phyloP scores from a whole-genome alignment of 768 basidiomycete genomes.

The Suillus decipiens region DNA sequence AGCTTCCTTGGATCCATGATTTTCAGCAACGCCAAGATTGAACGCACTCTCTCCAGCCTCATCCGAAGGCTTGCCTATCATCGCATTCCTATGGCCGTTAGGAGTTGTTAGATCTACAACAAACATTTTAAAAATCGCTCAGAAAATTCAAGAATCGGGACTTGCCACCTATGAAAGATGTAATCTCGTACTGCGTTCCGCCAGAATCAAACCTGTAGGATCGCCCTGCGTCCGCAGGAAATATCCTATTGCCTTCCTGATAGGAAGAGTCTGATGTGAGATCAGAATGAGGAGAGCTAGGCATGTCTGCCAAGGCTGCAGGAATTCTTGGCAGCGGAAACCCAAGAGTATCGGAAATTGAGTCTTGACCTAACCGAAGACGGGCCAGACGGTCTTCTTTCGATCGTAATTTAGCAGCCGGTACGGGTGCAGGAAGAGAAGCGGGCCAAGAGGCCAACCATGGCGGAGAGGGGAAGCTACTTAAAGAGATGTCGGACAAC shows the following conservation, averaged over 20 bases:
- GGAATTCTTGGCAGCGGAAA: conserved; percentile 26
- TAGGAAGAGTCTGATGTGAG: conserved; percentile 22
- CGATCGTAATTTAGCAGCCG: conserved; percentile 20
- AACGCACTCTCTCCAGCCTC: conserved; percentile 11
- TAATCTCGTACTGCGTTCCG: conserved; percentile 67
- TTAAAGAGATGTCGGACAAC: conserved; percentile 62
- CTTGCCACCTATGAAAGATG: conserved; percentile 67
- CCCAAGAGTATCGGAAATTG: not conserved
- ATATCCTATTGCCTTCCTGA: conserved; percentile 15
- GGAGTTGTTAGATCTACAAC: conserved; percentile 38
- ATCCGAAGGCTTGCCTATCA: conserved; percentile 11
- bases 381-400: conserved; percentile 25
- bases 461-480: conserved; percentile 70
- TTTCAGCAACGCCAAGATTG: conserved; percentile 3
- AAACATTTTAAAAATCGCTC: conserved; percentile 6
- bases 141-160: conserved; percentile 9
- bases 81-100: conserved; percentile 15
- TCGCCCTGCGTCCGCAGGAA: conserved; percentile 19
- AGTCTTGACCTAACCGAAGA: conserved; percentile 1
- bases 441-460: conserved; percentile 22
- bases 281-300: conserved; percentile 17
- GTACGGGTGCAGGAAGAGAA: conserved; percentile 19
- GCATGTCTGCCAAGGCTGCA: conserved; percentile 24
- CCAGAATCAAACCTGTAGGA: conserved; percentile 39
- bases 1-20: not conserved